Evolutionary conservation across 352 stramenopile species (phyloP).

Genomic region (Phytophthora fragariae): DNA sequence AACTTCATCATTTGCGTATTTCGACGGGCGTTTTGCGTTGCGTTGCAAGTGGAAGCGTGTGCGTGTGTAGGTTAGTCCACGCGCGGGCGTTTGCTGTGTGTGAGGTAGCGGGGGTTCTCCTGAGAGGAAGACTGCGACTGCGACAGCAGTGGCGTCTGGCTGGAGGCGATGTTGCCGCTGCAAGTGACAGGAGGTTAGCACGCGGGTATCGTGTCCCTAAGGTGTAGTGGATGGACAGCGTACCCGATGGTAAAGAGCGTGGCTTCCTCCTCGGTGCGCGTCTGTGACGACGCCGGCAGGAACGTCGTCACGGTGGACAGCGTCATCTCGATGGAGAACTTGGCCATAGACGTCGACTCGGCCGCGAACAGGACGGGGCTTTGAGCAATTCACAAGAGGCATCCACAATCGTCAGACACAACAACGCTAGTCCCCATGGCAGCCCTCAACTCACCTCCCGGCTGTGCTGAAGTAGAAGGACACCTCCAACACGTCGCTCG

Average conservation of each 20-base stretch:
- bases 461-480: conserved; percentile 74
- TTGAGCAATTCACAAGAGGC: conserved; percentile 13
- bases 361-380: conserved; percentile 21
- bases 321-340: no score
- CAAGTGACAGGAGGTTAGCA: not conserved
- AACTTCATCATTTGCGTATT: conserved; percentile 42
- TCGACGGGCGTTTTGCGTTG: conserved; percentile 2
- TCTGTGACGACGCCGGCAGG: no score
- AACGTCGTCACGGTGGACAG: no score
- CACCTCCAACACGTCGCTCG: conserved; percentile 64
- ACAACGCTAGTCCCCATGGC: no score
- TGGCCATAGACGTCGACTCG: no score
- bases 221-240: conserved; percentile 19
- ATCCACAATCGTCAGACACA: no score
- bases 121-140: conserved; percentile 56
- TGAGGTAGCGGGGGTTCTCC: conserved; percentile 61
- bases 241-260: conserved; percentile 31
- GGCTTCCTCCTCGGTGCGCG: no score
- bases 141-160: conserved; percentile 6
- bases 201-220: not conserved
- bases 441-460: conserved; percentile 52
- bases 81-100: not conserved
- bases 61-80: not conserved
- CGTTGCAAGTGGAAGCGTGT: not conserved
- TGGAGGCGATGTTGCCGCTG: conserved; percentile 51